These are phyloP conservation scores for Neocatenulostroma microsporum DNA, from an alignment of 2,329 filamentous ascomycete genomes.

Conservation along the genomic window DNA sequence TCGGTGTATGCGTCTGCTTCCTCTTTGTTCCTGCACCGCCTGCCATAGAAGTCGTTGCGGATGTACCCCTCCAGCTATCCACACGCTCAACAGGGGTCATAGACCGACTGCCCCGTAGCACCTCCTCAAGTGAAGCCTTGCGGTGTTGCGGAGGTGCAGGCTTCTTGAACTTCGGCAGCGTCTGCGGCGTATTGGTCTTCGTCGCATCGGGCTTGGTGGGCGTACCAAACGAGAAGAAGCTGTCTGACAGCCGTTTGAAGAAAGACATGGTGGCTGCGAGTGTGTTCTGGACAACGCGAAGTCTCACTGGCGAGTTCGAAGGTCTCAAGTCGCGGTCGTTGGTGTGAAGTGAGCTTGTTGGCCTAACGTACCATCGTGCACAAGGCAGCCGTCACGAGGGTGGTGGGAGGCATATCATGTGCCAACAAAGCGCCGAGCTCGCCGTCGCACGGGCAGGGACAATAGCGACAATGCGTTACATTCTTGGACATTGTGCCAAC, in stretches of 20 bases:
- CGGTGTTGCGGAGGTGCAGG: constrained; percentile 15
- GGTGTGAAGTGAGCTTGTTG: too few relatives aligned
- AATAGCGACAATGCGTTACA: too few relatives aligned
- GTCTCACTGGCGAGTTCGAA: too few relatives aligned
- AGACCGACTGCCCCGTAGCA: constrained; percentile 16
- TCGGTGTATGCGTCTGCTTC: constrained; percentile 16
- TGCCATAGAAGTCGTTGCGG: constrained; percentile 8
- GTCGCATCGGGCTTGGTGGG: constrained; percentile 33
- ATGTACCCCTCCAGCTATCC: constrained; percentile 15
- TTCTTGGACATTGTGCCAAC: too few relatives aligned
- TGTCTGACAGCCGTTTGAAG: constrained; percentile 27
- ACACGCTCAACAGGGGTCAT: constrained; percentile 29
- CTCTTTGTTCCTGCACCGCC: constrained; percentile 12
- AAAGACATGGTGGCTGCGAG: constrained; percentile 8
- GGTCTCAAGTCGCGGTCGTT: too few relatives aligned
- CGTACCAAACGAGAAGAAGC: constrained; percentile 37
- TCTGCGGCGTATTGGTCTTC: constrained; percentile 10
- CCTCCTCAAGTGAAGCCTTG: constrained; percentile 12
- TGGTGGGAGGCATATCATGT: too few relatives aligned
- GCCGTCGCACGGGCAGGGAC: too few relatives aligned
- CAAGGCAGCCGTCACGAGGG: too few relatives aligned
- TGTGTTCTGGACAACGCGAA: too few relatives aligned
- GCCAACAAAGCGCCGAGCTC: too few relatives aligned
- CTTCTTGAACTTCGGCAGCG: constrained; percentile 26
- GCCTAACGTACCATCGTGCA: too few relatives aligned